These are phyloP conservation scores for Citrus unshiu DNA, from an alignment of 345 rosid genomes.

Conservation along the genomic window DNA sequence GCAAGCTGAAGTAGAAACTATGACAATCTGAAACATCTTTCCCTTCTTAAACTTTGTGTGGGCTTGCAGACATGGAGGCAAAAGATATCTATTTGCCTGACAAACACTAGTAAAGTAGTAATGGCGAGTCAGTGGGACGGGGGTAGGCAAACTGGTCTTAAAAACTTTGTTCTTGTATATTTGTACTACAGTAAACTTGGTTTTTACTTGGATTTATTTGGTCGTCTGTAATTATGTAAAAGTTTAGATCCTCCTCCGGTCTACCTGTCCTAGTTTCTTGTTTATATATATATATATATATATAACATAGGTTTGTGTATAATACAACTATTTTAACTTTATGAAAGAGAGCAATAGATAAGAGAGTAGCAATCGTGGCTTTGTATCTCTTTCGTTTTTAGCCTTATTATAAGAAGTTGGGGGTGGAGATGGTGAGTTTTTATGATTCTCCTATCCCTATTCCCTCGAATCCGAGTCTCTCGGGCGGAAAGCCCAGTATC, in stretches of 20 bases:
- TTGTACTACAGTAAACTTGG: conserved; percentile 17
- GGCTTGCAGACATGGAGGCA: conserved; percentile 25
- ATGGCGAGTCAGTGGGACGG: conserved; percentile 10
- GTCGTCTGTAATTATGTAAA: conserved; percentile 23
- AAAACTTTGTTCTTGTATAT: conserved; percentile 23
- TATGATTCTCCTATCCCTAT: no score
- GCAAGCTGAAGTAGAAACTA: conserved; percentile 6
- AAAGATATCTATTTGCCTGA: conserved; percentile 1
- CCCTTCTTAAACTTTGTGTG: conserved; percentile 18
- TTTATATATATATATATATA: conserved; percentile 10
- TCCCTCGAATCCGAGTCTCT: conserved; percentile 47
- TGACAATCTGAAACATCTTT: conserved; percentile 2
- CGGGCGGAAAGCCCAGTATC: conserved; percentile 31
- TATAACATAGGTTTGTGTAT: conserved; percentile 31
- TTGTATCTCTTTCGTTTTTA: no score
- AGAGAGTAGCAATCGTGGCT: not conserved
- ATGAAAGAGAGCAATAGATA: conserved; percentile 19
- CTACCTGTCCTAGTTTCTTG: not conserved
- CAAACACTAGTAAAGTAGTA: conserved; percentile 19
- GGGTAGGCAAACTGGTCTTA: conserved; percentile 18
- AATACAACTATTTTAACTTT: conserved; percentile 17
- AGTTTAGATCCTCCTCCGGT: conserved; percentile 6
- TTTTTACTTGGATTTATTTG: conserved; percentile 27
- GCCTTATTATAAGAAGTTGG: no score
- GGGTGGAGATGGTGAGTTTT: no score